Base-by-base conservation (phyloP, 768 basidiomycete species). In the Floccularia luteovirens region DNA sequence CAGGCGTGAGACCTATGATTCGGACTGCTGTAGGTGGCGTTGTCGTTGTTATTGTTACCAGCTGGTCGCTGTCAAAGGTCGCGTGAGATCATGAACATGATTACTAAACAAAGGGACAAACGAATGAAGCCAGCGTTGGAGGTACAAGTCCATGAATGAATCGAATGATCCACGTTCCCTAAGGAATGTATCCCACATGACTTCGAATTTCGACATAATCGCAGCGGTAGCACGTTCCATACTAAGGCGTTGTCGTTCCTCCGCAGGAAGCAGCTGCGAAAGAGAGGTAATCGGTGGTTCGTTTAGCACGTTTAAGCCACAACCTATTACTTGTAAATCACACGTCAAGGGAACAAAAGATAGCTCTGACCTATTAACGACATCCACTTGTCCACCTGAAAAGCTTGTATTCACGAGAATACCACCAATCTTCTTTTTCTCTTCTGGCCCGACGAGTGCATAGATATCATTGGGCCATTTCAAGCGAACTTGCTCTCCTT, bases 401-500 rank as follows among this genome's bases (percentile, higher is more conserved):
- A 92, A 91, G 50, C 74, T 85, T 20, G 89, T 90, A 50, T 85
- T 94, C 24, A 99, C 89, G 17, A 98, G 63, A 13, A 97, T 82
- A 0, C 96, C 94, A 0, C 94, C 94, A 24, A 97, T 64, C 60
- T 99, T 98, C 59, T 74, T 81, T 42, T 60, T 60, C 48, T 77
- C 75, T 14, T 62, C 63, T 3, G 57, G 62, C 24, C 66, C 77
- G 28, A 70, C 65, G 28, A 79, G 69, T 1, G 80, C 85, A 51
- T 97, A 97, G 3, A 99, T 66, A 50, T 98, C 96, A 52, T 98
- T 98, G 14, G 94, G 96, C 96, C 96, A 98, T 58, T 97, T 98
- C 19, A 98, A 64, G 28, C 80, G 70, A 8, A 96, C 74, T 11
- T 67, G 67, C 2, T 75, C 61, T 10, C 76, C 80, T 12, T 51